Evolutionary conservation across 2,329 filamentous ascomycete genomes (phyloP).

Genomic region (Cryphonectria radicalis): DNA sequence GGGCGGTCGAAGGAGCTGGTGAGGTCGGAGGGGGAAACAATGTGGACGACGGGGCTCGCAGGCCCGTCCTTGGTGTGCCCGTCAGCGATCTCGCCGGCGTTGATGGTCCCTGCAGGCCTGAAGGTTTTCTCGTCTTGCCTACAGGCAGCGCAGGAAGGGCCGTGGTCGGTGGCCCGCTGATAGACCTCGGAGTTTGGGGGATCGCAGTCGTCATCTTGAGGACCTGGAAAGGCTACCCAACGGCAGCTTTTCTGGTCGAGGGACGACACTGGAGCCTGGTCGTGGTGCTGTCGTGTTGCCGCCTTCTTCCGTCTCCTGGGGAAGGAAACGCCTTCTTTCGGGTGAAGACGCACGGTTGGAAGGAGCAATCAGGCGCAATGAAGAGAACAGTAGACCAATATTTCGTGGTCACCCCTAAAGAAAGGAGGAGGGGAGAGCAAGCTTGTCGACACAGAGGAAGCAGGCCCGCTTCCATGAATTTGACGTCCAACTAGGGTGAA

Average conservation of each 20-base stretch:
- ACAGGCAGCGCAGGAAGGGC: conserved; percentile 76
- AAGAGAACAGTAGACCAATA: not conserved
- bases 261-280: not conserved
- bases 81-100: conserved; percentile 48
- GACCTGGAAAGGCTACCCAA: conserved; percentile 23
- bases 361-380: not conserved
- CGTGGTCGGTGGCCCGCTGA: conserved; percentile 71
- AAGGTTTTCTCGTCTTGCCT: conserved; percentile 69
- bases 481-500: not conserved
- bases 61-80: conserved; percentile 59
- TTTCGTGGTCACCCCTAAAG: not conserved
- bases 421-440: not conserved
- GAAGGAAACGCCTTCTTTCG: conserved; percentile 6
- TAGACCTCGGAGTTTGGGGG: conserved; percentile 68
- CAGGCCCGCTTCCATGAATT: conserved; percentile 21
- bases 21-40: conserved; percentile 53
- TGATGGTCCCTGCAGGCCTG: conserved; percentile 38
- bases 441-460: conserved; percentile 4
- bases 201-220: conserved; percentile 61
- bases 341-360: not conserved
- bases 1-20: conserved; percentile 55
- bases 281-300: not conserved
- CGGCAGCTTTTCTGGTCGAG: conserved; percentile 24
- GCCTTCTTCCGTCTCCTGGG: not conserved
- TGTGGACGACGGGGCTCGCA: conserved; percentile 64